Conservation (phyloP, 495 filamentous ascomycete genomes). For the Melanomma pulvis-pyrius region DNA sequence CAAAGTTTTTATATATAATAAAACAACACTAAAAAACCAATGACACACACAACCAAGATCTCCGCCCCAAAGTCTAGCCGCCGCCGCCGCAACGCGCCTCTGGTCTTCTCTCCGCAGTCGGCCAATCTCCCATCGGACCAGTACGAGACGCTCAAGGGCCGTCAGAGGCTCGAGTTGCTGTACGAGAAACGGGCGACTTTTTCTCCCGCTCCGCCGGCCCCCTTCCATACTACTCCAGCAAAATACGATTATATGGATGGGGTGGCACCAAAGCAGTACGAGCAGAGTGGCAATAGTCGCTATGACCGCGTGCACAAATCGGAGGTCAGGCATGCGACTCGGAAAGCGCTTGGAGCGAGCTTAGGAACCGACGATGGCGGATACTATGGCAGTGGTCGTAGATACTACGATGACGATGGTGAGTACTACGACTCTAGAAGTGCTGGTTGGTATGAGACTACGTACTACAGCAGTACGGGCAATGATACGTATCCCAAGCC, state of each 20-base stretch:
- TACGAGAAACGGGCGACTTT: conserved; percentile 5
- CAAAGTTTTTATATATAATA: no score
- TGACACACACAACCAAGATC: no score
- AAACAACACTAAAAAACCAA: no score
- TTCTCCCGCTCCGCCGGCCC: no score
- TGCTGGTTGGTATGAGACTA: no score
- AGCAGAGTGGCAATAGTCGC: neutral
- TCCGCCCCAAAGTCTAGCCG: no score
- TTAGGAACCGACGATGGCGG: neutral
- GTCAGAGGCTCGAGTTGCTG: neutral
- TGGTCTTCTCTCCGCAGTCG: neutral
- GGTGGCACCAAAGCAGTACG: no score
- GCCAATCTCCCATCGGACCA: neutral
- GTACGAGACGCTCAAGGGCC: neutral
- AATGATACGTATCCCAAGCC: no score
- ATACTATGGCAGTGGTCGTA: neutral
- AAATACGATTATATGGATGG: no score
- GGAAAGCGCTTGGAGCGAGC: neutral
- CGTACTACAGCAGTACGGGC: no score
- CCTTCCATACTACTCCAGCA: neutral
- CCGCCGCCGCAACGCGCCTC: no score
- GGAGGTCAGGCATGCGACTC: conserved; percentile 3
- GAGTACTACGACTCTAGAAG: no score
- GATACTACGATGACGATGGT: neutral
- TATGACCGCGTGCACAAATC: conserved; percentile 8